Percentiles rank a stretch among this genome's conserved stretches.
Conservation (phyloP, 306 rosid genomes). For the Prinsepia uniflora region DNA sequence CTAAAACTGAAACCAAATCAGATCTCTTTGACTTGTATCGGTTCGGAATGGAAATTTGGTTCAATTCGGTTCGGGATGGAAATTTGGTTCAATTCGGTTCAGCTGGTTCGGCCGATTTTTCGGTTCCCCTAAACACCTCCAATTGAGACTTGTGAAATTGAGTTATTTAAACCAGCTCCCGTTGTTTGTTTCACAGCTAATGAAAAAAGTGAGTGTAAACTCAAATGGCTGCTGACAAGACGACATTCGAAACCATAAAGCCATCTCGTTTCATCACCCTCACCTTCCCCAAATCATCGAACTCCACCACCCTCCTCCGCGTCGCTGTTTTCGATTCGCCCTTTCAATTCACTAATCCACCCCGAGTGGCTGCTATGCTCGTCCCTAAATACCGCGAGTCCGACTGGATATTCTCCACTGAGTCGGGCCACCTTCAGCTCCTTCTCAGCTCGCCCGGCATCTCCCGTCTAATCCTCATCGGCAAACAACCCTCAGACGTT, state of each 20-base stretch:
- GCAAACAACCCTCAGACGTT: conserved; percentile 28
- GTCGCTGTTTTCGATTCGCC: conserved; percentile 80
- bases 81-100: too few relatives aligned
- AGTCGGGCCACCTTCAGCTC: conserved; percentile 68
- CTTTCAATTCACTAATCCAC: conserved; percentile 25
- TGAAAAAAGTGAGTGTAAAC: too few relatives aligned
- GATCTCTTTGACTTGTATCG: too few relatives aligned
- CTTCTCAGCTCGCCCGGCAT: conserved; percentile 46
- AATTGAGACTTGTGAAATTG: too few relatives aligned
- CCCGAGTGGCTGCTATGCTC: conserved; percentile 57
- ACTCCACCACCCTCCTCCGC: conserved; percentile 47
- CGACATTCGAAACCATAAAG: not conserved
- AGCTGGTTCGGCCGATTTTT: too few relatives aligned
- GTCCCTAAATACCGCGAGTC: conserved; percentile 69
- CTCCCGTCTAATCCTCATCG: conserved; percentile 63
- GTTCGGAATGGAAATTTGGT: too few relatives aligned
- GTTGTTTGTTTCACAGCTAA: too few relatives aligned
- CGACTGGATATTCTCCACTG: conserved; percentile 82
- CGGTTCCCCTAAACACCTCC: too few relatives aligned
- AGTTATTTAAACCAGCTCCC: too few relatives aligned
- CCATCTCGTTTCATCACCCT: conserved; percentile 40
- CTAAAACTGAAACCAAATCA: too few relatives aligned
- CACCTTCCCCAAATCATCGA: conserved; percentile 56
- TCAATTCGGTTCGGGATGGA: too few relatives aligned
- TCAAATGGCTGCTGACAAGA: not conserved